Evolutionary conservation across 2,329 filamentous ascomycete species (phyloP).

Genomic region (Aspergillus persii): DNA sequence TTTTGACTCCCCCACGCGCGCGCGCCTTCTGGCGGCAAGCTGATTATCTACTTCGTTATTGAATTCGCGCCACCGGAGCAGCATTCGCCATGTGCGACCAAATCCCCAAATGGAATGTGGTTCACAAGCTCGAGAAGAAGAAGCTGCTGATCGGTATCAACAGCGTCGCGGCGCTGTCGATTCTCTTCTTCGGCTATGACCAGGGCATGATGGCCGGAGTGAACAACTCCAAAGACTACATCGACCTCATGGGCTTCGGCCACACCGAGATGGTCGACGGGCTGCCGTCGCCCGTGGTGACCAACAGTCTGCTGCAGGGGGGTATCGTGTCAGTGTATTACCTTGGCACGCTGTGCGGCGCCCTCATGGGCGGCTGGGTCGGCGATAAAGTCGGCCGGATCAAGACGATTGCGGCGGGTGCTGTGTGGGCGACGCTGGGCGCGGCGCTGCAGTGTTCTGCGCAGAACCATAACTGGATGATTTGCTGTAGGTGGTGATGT

Average conservation of each 20-base stretch:
- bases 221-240: slow-evolving; percentile 64
- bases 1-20: neutral
- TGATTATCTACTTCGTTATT: too few species aligned
- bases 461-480: slow-evolving; percentile 68
- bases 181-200: slow-evolving; percentile 67
- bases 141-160: slow-evolving; percentile 61
- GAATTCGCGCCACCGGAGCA: too few species aligned
- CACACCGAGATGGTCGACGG: slow-evolving; percentile 52
- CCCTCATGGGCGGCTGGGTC: slow-evolving; percentile 61
- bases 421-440: slow-evolving; percentile 58
- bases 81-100: slow-evolving; percentile 34
- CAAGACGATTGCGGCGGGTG: slow-evolving; percentile 60
- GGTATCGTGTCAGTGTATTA: slow-evolving; percentile 61
- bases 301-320: slow-evolving; percentile 60
- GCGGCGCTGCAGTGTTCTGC: slow-evolving; percentile 65
- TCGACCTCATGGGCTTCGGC: slow-evolving; percentile 64
- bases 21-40: neutral
- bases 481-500: slow-evolving; percentile 50
- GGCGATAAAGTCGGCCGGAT: slow-evolving; percentile 64
- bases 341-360: slow-evolving; percentile 63
- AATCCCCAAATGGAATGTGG: slow-evolving; percentile 48
- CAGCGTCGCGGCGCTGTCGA: slow-evolving; percentile 61
- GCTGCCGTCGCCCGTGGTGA: slow-evolving; percentile 52
- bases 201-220: slow-evolving; percentile 60
- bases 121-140: slow-evolving; percentile 55